phyloP scores from a whole-genome alignment of 75 land plant genomes.

The Picea glauca region DNA sequence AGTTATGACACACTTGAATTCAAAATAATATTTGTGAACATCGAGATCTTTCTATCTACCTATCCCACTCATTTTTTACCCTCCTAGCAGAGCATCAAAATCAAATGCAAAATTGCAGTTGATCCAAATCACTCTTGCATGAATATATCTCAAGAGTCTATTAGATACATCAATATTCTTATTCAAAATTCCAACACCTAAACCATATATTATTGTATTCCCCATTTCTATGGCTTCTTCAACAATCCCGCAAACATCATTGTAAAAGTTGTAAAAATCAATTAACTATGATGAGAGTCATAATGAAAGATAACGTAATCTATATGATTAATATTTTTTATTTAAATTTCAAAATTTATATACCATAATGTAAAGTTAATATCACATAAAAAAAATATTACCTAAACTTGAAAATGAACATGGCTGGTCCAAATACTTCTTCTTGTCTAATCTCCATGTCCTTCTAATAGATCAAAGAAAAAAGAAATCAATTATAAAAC shows the following conservation, averaged over 20 bases:
- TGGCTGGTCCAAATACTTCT: constrained; percentile 40
- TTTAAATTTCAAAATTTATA: no score
- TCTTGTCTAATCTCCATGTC: constrained; percentile 70
- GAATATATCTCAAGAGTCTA: constrained; percentile 50
- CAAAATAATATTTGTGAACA: no score
- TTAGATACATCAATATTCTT: constrained; percentile 60
- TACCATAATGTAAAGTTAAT: no score
- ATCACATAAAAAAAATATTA: constrained; percentile 10
- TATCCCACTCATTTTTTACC: constrained; percentile 37
- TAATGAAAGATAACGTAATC: constrained; percentile 1
- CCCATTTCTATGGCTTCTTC: no score
- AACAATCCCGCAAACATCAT: no score
- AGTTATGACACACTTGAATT: no score
- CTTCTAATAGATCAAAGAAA: constrained; percentile 24
- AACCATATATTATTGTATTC: constrained; percentile 40
- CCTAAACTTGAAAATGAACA: constrained; percentile 57
- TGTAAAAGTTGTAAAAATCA: no score
- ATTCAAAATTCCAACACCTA: constrained; percentile 70
- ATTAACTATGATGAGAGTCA: no score
- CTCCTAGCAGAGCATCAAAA: constrained; percentile 55
- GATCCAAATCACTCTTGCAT: constrained; percentile 67
- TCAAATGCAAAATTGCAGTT: constrained; percentile 60
- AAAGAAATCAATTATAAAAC: no score
- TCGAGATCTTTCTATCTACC: no score
- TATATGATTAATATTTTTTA: no score